Evolutionary conservation across 106 monocot species (phyloP).

Genomic region (Hemerocallis citrina): DNA sequence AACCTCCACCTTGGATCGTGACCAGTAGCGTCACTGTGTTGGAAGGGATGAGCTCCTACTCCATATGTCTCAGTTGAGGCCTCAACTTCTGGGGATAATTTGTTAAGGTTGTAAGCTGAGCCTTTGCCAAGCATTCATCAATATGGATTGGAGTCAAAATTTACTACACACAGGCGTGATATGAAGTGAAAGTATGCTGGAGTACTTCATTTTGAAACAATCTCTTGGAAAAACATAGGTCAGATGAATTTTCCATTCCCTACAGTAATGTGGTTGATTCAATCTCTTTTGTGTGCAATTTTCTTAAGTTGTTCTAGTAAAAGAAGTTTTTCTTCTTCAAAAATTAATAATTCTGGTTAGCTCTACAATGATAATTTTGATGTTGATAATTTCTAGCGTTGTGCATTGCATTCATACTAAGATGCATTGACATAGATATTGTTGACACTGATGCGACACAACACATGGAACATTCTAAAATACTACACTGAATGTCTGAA

Average conservation of each 20-base stretch:
- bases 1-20: constrained; percentile 93
- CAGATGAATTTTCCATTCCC: neutral
- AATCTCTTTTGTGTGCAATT: no score
- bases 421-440: no score
- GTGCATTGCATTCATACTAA: no score
- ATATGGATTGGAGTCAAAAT: neutral
- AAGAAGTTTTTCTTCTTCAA: no score
- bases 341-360: no score
- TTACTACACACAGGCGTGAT: constrained; percentile 1
- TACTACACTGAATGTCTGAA: no score
- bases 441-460: no score
- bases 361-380: no score
- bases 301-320: no score
- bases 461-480: no score
- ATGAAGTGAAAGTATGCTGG: neutral
- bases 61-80: constrained; percentile 95
- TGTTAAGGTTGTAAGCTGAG: constrained; percentile 2
- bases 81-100: constrained; percentile 97
- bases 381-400: no score
- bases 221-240: neutral
- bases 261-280: no score
- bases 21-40: constrained; percentile 88
- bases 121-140: neutral
- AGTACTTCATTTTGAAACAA: neutral
- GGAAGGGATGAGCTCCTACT: constrained; percentile 87